Evolutionary conservation across 371 early-diverging fungal genomes (phyloP).

Genomic region (Lichtheimia ramosa): DNA sequence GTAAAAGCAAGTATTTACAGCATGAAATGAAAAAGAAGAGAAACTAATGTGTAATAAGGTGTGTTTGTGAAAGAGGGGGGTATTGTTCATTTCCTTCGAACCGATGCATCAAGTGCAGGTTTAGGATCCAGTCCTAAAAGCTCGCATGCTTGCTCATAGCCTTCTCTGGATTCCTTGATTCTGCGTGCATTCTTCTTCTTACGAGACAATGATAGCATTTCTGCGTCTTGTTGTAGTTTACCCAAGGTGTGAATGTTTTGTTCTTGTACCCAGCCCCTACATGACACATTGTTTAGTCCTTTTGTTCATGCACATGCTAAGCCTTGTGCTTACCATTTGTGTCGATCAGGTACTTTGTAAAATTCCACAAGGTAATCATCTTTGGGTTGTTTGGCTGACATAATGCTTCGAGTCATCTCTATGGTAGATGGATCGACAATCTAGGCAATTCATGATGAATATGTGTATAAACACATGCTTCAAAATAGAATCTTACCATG

Average conservation of each 20-base stretch:
- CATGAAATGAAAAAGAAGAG: neutral
- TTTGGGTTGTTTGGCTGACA: conserved; percentile 10
- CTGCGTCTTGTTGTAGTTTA: conserved; percentile 24
- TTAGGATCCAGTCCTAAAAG: conserved; percentile 20
- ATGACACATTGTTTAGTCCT: neutral
- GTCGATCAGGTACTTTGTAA: conserved; percentile 27
- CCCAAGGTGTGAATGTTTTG: conserved; percentile 31
- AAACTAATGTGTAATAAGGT: neutral
- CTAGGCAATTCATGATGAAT: conserved; percentile 14
- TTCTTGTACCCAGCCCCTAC: conserved; percentile 44
- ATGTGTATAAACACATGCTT: neutral
- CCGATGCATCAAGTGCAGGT: conserved; percentile 7
- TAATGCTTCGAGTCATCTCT: conserved; percentile 21
- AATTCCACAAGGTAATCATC: conserved; percentile 27
- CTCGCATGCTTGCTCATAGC: conserved; percentile 32
- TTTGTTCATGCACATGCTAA: neutral
- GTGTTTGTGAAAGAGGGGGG: neutral
- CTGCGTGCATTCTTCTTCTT: conserved; percentile 23
- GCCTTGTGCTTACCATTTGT: conserved; percentile 33
- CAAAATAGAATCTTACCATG: conserved; percentile 15
- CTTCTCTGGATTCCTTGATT: conserved; percentile 32
- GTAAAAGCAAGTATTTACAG: conserved; percentile 1
- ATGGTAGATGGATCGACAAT: conserved; percentile 22
- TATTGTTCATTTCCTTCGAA: neutral
- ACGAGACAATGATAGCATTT: conserved; percentile 32